Evolutionary conservation across 139 green algal species (phyloP).

Genomic region (Closterium sp.): DNA sequence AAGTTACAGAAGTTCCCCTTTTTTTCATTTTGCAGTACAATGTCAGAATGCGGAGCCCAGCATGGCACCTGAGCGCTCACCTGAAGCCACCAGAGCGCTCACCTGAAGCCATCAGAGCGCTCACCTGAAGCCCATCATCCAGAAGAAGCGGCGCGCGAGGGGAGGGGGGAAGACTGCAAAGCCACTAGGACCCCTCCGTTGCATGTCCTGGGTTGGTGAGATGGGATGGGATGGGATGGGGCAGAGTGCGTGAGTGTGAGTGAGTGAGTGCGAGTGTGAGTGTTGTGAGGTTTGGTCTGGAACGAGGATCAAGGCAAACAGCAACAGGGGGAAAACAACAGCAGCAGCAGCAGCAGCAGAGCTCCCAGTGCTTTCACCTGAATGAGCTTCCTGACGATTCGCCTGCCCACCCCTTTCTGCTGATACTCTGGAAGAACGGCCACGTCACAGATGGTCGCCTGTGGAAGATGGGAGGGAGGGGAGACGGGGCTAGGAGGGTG

Average conservation of each 20-base stretch:
- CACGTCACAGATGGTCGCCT: slow-evolving; percentile 43
- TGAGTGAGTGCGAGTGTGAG: not conserved
- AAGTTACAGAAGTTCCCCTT: too few species aligned
- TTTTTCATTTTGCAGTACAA: too few species aligned
- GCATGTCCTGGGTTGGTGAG: slow-evolving; percentile 21
- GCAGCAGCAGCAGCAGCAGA: not conserved
- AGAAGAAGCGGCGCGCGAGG: slow-evolving; percentile 27
- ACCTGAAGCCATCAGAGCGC: not conserved
- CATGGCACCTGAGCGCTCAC: not conserved
- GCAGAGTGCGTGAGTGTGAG: not conserved
- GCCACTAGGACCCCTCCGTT: slow-evolving; percentile 20
- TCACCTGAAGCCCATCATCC: slow-evolving; percentile 35
- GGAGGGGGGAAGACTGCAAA: slow-evolving; percentile 42
- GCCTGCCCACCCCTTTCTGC: slow-evolving; percentile 17
- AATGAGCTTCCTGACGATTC: slow-evolving; percentile 15
- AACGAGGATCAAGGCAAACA: slow-evolving; percentile 15
- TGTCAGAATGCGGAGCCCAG: not conserved
- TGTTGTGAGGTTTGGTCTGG: too few species aligned
- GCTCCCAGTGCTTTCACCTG: slow-evolving; percentile 12
- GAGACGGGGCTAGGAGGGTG: too few species aligned
- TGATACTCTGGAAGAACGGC: slow-evolving; percentile 32
- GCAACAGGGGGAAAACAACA: not conserved
- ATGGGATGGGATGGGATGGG: not conserved
- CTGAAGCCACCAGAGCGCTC: not conserved
- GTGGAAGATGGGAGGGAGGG: not conserved